These are phyloP conservation scores for Fomitiporia mediterranea DNA, from an alignment of 1,284 basidiomycete genomes.

Conservation along the genomic window DNA sequence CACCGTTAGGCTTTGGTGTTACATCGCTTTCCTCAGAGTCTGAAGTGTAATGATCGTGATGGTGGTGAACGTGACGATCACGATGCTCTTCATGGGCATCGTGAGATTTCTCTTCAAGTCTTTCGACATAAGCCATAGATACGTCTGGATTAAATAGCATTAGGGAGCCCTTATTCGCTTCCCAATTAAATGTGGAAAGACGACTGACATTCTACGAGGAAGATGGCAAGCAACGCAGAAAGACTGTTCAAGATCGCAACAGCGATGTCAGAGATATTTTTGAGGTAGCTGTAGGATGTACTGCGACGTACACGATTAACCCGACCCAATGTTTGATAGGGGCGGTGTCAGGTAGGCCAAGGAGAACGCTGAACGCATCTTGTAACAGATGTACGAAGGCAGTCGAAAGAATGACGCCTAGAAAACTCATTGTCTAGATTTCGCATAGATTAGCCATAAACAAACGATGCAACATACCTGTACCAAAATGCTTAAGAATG, in stretches of 20 bases:
- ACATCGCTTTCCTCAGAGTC: not conserved
- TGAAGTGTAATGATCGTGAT: not conserved
- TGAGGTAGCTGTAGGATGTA: not conserved
- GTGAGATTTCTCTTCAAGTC: constrained; percentile 31
- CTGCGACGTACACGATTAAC: constrained; percentile 57
- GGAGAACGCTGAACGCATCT: constrained; percentile 63
- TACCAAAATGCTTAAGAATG: constrained; percentile 78
- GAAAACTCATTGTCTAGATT: constrained; percentile 1
- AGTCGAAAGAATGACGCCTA: constrained; percentile 73
- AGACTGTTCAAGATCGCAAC: constrained; percentile 38
- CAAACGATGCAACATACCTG: constrained; percentile 38
- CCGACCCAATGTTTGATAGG: constrained; percentile 56
- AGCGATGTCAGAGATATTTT: not conserved
- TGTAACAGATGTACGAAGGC: constrained; percentile 75
- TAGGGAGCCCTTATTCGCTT: no score
- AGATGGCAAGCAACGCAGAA: constrained; percentile 59
- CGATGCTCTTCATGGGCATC: constrained; percentile 16
- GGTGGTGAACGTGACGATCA: constrained; percentile 17
- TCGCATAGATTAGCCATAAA: not conserved
- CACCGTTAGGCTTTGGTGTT: not conserved
- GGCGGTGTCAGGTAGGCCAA: constrained; percentile 40
- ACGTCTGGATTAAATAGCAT: constrained; percentile 45
- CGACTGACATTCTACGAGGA: constrained; percentile 67
- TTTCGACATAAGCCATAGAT: constrained; percentile 69
- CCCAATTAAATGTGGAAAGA: no score